phyloP scores from a whole-genome alignment of 257 asterid genomes.

The Solanum arcanum region DNA sequence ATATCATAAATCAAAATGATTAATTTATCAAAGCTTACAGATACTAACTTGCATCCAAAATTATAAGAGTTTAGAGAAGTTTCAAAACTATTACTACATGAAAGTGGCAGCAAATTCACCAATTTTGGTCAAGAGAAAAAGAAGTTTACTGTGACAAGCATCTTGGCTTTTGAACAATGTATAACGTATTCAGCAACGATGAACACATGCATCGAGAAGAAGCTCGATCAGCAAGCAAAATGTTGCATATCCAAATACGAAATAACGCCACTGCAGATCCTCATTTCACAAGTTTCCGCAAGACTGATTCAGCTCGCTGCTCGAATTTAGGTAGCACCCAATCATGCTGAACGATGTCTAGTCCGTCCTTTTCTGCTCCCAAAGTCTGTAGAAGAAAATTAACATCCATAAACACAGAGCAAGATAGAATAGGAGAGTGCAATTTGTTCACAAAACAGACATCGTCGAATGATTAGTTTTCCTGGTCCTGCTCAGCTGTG shows the following conservation, averaged over 20 bases:
- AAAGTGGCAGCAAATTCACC: neutral
- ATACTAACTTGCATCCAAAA: neutral
- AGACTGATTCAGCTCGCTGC: slow-evolving; percentile 81
- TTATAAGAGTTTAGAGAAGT: neutral
- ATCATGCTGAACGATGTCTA: slow-evolving; percentile 77
- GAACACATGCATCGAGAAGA: neutral
- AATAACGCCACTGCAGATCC: neutral
- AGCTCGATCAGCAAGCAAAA: neutral
- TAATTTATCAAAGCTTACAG: neutral
- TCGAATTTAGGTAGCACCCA: slow-evolving; percentile 86
- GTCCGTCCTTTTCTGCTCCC: slow-evolving; percentile 78
- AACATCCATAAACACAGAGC: neutral
- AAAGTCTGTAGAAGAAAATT: slow-evolving; percentile 40
- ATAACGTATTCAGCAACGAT: neutral
- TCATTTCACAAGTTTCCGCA: slow-evolving; percentile 51
- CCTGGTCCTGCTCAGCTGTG: neutral
- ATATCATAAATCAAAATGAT: neutral
- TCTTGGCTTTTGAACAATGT: neutral
- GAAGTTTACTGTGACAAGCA: neutral
- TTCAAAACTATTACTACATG: neutral
- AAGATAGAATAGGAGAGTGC: slow-evolving; percentile 3
- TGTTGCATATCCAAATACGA: neutral
- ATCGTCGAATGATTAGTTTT: neutral
- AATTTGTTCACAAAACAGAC: neutral
- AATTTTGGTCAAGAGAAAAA: neutral